Evolutionary conservation across 805 yeast genomes (phyloP).

Genomic region (Metschnikowia borealis): DNA sequence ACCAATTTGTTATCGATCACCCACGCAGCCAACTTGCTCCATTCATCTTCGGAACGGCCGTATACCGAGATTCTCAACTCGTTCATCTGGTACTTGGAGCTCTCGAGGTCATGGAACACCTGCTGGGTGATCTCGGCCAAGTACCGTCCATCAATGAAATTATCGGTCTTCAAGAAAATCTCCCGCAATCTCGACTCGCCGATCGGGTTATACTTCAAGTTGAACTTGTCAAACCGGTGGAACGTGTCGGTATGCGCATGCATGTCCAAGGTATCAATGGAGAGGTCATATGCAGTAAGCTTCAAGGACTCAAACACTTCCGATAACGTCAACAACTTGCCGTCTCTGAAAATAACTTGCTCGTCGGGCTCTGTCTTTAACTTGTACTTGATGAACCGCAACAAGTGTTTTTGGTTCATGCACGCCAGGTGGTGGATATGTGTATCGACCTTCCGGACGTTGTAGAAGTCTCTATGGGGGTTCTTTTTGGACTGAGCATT

Average conservation of each 20-base stretch:
- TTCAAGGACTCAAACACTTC: conserved; percentile 90
- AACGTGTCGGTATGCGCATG: conserved; percentile 98
- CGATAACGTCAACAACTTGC: conserved; percentile 75
- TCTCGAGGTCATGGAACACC: conserved; percentile 90
- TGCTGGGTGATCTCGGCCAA: conserved; percentile 92
- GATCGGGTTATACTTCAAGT: conserved; percentile 93
- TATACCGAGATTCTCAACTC: conserved; percentile 94
- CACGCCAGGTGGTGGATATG: conserved; percentile 99
- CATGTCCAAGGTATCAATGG: conserved; percentile 97
- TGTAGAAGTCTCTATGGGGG: conserved; percentile 96
- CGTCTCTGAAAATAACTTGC: conserved; percentile 91
- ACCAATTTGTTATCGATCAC: conserved; percentile 86
- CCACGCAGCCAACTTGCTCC: conserved; percentile 97
- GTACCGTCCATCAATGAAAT: conserved; percentile 81
- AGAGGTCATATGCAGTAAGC: conserved; percentile 88
- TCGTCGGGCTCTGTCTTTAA: conserved; percentile 83
- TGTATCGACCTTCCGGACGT: conserved; percentile 94
- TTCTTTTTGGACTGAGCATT: conserved; percentile 83
- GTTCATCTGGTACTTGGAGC: conserved; percentile 94
- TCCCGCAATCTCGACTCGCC: conserved; percentile 98
- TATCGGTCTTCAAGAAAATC: conserved; percentile 92
- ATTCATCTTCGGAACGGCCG: conserved; percentile 84
- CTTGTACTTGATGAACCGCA: conserved; percentile 92
- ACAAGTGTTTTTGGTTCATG: conserved; percentile 95
- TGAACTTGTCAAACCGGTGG: conserved; percentile 96